A percentile compares a stretch with the other conserved stretches of the same genome.
Conservation (phyloP, 208 protist genomes). For the Wallacemonas rigidus region DNA sequence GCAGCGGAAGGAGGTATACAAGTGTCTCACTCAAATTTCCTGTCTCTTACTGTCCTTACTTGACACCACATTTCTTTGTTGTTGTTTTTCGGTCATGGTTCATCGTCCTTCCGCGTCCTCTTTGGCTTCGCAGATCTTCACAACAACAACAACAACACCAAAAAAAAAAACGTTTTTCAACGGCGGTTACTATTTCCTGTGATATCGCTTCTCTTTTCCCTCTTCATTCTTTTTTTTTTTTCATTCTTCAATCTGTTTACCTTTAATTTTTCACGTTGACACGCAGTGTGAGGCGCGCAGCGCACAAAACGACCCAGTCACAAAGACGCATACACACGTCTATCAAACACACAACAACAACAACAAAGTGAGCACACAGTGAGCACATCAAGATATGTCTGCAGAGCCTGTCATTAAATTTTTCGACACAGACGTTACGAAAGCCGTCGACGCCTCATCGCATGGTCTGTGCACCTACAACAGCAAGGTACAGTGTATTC, state of each 20-base stretch:
- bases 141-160: background rate
- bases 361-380: slow-evolving; percentile 22
- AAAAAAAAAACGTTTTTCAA: background rate
- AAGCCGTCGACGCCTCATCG: slow-evolving; percentile 44
- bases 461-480: slow-evolving; percentile 38
- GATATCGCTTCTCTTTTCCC: slow-evolving; percentile 8
- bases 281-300: too few relatives aligned
- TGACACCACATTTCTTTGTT: too few relatives aligned
- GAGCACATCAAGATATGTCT: slow-evolving; percentile 23
- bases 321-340: slow-evolving; percentile 1
- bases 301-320: too few relatives aligned
- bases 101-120: too few relatives aligned
- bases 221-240: slow-evolving; percentile 20
- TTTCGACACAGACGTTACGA: slow-evolving; percentile 37
- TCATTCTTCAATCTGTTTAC: slow-evolving; percentile 15
- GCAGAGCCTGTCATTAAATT: slow-evolving; percentile 46
- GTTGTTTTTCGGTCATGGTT: too few relatives aligned
- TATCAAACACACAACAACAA: slow-evolving; percentile 8
- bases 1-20: too few relatives aligned
- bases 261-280: slow-evolving; percentile 14
- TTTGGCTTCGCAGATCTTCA: too few relatives aligned
- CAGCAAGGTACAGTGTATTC: slow-evolving; percentile 35
- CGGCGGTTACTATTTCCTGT: too few relatives aligned
- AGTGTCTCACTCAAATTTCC: too few relatives aligned
- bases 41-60: too few relatives aligned